These are phyloP conservation scores for Gilbertella persicaria DNA, from an alignment of 371 early-diverging fungal genomes.

Conservation along the genomic window DNA sequence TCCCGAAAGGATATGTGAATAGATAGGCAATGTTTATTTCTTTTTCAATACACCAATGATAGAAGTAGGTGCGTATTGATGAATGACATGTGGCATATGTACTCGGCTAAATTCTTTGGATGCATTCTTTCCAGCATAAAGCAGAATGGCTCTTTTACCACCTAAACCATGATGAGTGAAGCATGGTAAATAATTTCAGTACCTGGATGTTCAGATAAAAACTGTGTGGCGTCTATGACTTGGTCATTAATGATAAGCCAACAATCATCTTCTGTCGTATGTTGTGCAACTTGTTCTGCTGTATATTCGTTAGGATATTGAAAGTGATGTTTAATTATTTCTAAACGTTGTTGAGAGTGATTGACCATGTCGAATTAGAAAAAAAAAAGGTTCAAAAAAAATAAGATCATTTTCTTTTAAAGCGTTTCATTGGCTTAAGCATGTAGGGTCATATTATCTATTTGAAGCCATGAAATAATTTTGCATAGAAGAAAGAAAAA, in stretches of 20 bases:
- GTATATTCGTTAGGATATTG: slow-evolving; percentile 10
- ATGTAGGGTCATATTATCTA: too few relatives aligned
- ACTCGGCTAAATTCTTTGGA: slow-evolving; percentile 1
- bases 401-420: neutral
- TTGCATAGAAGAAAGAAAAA: too few relatives aligned
- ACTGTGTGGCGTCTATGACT: slow-evolving; percentile 85
- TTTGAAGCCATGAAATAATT: too few relatives aligned
- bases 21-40: neutral
- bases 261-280: slow-evolving; percentile 84
- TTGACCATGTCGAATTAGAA: neutral
- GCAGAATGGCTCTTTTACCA: neutral
- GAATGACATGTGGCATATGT: slow-evolving; percentile 4
- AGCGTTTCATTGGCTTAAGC: too few relatives aligned
- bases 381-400: neutral
- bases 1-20: too few relatives aligned
- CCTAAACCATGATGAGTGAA: too few relatives aligned
- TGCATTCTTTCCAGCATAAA: slow-evolving; percentile 9
- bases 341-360: neutral
- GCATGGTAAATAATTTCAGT: neutral
- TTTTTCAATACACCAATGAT: neutral
- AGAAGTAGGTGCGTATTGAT: neutral
- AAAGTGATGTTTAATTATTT: neutral
- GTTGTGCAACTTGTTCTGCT: slow-evolving; percentile 77
- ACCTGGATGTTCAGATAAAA: neutral
- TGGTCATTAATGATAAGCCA: slow-evolving; percentile 92